These are phyloP conservation scores for Colletotrichum camelliae DNA, from an alignment of 2,329 filamentous ascomycete genomes.

Conservation along the genomic window DNA sequence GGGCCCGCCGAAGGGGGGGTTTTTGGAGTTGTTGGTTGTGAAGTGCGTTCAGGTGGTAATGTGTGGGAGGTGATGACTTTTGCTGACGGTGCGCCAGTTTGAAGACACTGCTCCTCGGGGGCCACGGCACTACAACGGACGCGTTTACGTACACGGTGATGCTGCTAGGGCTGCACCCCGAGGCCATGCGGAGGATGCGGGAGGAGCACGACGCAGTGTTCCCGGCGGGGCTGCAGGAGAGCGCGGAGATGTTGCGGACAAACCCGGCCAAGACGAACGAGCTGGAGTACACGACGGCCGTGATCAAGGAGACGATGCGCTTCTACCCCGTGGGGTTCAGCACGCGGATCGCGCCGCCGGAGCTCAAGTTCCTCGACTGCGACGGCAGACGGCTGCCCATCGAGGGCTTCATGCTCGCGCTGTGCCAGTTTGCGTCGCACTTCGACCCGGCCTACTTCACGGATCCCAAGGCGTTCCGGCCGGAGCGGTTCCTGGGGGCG, in stretches of 20 bases:
- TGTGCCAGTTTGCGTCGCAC: conserved; percentile 30
- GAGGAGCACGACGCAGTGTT: conserved; percentile 29
- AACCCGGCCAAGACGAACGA: conserved; percentile 50
- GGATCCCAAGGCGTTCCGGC: conserved; percentile 40
- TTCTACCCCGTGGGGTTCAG: conserved; percentile 53
- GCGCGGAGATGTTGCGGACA: conserved; percentile 39
- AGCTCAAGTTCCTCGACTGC: conserved; percentile 38
- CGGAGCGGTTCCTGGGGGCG: conserved; percentile 42
- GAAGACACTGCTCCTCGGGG: conserved; percentile 28
- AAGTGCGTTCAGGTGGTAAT: not conserved
- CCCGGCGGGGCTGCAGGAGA: conserved; percentile 30
- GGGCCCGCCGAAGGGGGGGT: conserved; percentile 2
- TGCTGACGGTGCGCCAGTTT: conserved; percentile 11
- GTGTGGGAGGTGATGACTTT: not conserved
- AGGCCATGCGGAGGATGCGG: conserved; percentile 19
- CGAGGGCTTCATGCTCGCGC: conserved; percentile 30
- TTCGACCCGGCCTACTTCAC: conserved; percentile 39
- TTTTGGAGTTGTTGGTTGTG: conserved; percentile 20
- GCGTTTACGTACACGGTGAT: conserved; percentile 13
- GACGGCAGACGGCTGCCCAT: conserved; percentile 41
- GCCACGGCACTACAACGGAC: conserved; percentile 29
- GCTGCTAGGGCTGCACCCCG: conserved; percentile 26
- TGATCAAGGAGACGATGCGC: conserved; percentile 59
- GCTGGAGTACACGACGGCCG: conserved; percentile 56
- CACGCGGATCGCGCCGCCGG: conserved; percentile 34